Evolutionary conservation across 2,329 filamentous ascomycete species (phyloP), one percentile per base, ranked within the genome.

Genomic region (Thelonectria blattea): DNA sequence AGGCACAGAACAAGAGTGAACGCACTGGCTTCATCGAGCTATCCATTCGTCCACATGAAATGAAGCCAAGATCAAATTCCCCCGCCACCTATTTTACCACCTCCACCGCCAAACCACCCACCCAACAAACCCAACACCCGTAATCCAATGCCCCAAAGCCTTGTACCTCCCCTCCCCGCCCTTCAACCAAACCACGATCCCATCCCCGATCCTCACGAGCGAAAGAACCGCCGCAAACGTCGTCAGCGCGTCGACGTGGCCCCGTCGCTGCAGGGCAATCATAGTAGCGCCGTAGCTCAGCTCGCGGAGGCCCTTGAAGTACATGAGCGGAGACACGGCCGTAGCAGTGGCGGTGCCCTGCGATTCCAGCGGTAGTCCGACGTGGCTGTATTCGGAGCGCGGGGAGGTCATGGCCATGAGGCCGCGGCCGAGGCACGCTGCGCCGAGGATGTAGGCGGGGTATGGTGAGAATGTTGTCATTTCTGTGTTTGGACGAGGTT

Each of bases 261-360:
- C 70, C 45, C 74, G 73, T 15, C 58, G 59, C 51, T 76, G 72
- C 15, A 76, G 55, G 14, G 60, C 65, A 22, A 74, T 50, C 49
- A 76, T 47, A 0, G 67, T 55, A 2, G 72, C n/a, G 15, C 75
- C 74, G 50, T 72, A 76, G 2, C 65, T 69, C 3, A 76, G 45
- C 57, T 77, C 75, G 3, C 75, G 72, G 9, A 74, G 65, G 7
- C 73, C 74, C 53, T 77, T 76, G 58, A 76, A 69, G 50, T 74
- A 74, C 61, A 77, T 72, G 17, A 76, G 71, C 2, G 75, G 71
- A 20, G 74, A 77, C 8, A 61, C 32, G 9, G 34, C n/a, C 62
- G 22, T 5, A 22, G 5, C 1, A 9, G 15, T 2, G 34, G 5
- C 4, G 12, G 12, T 20, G 11, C 32, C 8, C 5, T 15, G 34